These are phyloP conservation scores for Crucihimalaya himalaica DNA, from an alignment of 345 rosid species.

Conservation along the genomic window DNA sequence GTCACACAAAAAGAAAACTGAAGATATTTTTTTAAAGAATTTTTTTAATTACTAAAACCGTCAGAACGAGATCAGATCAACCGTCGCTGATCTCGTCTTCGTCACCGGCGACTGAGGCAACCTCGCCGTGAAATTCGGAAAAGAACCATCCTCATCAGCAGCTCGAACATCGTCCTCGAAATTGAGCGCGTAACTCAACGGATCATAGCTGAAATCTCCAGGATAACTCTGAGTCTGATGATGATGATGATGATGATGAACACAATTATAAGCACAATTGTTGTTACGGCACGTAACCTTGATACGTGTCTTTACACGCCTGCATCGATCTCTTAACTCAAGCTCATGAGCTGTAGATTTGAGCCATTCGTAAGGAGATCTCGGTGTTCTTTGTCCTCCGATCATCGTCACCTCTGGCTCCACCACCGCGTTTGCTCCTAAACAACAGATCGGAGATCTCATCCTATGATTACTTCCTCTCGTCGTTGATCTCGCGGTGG, in stretches of 20 bases:
- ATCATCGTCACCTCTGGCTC: conserved; percentile 33
- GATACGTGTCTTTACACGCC: conserved; percentile 44
- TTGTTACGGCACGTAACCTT: conserved; percentile 34
- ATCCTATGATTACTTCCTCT: not conserved
- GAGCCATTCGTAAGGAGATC: conserved; percentile 50
- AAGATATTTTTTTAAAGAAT: not conserved
- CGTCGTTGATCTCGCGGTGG: conserved; percentile 37
- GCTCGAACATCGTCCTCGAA: conserved; percentile 54
- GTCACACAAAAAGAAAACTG: conserved; percentile 1
- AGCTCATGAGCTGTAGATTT: conserved; percentile 49
- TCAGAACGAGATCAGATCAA: conserved; percentile 39
- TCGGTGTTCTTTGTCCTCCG: conserved; percentile 37
- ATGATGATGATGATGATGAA: conserved; percentile 8
- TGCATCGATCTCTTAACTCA: conserved; percentile 47
- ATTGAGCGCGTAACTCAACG: conserved; percentile 66
- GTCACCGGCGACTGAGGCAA: conserved; percentile 53
- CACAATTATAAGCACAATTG: conserved; percentile 27
- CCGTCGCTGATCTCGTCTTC: conserved; percentile 24
- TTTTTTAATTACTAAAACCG: not conserved
- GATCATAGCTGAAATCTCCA: conserved; percentile 65
- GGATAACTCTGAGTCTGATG: conserved; percentile 35
- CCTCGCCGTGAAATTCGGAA: conserved; percentile 51
- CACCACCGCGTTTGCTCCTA: conserved; percentile 39
- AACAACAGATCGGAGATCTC: conserved; percentile 52
- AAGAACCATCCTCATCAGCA: conserved; percentile 46